These are phyloP conservation scores for Penicillium steckii DNA, from an alignment of 495 filamentous ascomycete genomes.

Conservation along the genomic window DNA sequence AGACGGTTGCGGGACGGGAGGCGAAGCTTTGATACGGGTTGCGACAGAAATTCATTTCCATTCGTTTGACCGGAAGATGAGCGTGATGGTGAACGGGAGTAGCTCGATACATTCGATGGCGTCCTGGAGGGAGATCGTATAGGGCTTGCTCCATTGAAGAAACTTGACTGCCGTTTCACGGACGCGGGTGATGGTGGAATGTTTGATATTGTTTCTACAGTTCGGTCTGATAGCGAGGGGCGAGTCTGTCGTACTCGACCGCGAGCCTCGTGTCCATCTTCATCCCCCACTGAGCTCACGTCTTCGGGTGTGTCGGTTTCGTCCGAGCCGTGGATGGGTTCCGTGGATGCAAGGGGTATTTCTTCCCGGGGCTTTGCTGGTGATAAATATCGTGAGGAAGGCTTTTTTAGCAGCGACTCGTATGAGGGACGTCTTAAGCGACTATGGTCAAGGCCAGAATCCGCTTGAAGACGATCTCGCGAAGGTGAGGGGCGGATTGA, in stretches of 20 bases:
- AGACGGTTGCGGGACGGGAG: slow-evolving; percentile 32
- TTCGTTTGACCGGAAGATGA: slow-evolving; percentile 32
- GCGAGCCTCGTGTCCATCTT: slow-evolving; percentile 28
- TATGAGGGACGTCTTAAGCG: slow-evolving; percentile 42
- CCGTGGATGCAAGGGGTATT: slow-evolving; percentile 13
- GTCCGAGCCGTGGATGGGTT: slow-evolving; percentile 14
- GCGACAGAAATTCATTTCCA: slow-evolving; percentile 25
- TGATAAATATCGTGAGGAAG: slow-evolving; percentile 27
- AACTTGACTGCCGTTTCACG: slow-evolving; percentile 55
- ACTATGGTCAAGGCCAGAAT: slow-evolving; percentile 36
- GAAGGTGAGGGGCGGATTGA: slow-evolving; percentile 46
- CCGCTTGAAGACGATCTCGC: slow-evolving; percentile 41
- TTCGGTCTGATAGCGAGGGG: slow-evolving; percentile 66
- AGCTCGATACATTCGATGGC: slow-evolving; percentile 51
- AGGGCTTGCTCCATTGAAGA: slow-evolving; percentile 58
- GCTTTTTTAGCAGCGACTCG: slow-evolving; percentile 40
- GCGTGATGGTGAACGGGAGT: slow-evolving; percentile 49
- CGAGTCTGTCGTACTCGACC: slow-evolving; percentile 28
- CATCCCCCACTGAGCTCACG: slow-evolving; percentile 17
- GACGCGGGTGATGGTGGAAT: slow-evolving; percentile 64
- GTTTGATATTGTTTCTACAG: slow-evolving; percentile 63
- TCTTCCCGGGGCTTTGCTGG: slow-evolving; percentile 21
- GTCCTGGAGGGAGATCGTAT: slow-evolving; percentile 56
- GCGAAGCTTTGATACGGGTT: slow-evolving; percentile 29
- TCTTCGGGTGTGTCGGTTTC: slow-evolving; percentile 18